Evolutionary conservation across 2,329 filamentous ascomycete genomes (phyloP).

Genomic region (Penicillium expansum): DNA sequence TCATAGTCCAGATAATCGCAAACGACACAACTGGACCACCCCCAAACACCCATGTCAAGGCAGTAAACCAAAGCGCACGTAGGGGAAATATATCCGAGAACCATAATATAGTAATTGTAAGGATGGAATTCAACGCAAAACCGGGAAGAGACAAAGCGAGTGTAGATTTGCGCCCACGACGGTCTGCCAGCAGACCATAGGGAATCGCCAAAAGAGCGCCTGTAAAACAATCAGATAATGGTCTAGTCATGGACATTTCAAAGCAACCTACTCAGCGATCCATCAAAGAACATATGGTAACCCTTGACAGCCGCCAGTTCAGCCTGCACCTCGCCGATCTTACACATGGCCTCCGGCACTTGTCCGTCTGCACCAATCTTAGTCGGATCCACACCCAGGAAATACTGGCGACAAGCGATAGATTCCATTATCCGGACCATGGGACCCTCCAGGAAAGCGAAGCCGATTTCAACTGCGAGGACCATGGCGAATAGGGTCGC

Average conservation of each 20-base stretch:
- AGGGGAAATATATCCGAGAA: constrained; percentile 45
- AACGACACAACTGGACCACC: constrained; percentile 49
- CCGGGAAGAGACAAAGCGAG: constrained; percentile 45
- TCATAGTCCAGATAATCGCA: constrained; percentile 51
- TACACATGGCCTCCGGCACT: constrained; percentile 50
- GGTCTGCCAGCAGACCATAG: constrained; percentile 51
- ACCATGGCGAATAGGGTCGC: constrained; percentile 45
- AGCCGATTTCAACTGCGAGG: constrained; percentile 46
- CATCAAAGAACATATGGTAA: constrained; percentile 51
- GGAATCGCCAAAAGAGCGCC: constrained; percentile 50
- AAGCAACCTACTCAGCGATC: constrained; percentile 34
- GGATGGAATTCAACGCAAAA: constrained; percentile 35
- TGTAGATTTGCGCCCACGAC: constrained; percentile 47
- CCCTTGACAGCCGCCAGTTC: constrained; percentile 52
- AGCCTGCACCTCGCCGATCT: constrained; percentile 49
- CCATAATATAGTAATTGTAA: constrained; percentile 37
- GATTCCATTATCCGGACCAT: constrained; percentile 50
- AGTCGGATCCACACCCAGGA: constrained; percentile 41
- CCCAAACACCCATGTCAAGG: constrained; percentile 46
- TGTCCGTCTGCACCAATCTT: constrained; percentile 43
- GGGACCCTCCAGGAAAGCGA: constrained; percentile 45
- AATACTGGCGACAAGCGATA: constrained; percentile 50
- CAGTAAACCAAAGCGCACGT: constrained; percentile 50
- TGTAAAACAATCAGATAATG: constrained; percentile 20
- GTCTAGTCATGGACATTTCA: too few relatives aligned